Evolutionary conservation across 1,139 yeast genomes (phyloP), one percentile per base, ranked within the genome.

Genomic region (Geotrichum reessii): DNA sequence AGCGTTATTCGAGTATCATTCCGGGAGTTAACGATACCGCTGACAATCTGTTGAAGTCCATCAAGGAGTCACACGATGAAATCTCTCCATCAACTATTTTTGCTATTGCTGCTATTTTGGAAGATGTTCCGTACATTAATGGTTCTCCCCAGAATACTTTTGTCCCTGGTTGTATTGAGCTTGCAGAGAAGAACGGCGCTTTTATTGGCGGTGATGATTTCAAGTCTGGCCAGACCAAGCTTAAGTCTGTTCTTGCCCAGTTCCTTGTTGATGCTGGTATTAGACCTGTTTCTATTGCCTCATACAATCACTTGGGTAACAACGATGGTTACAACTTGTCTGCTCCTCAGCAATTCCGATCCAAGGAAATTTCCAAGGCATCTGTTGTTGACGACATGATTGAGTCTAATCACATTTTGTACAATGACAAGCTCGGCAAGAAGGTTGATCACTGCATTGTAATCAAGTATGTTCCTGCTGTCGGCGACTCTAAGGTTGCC

Each of bases 131-230:
- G 59, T 92, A 90, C 78, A 88, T 92, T 74, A 92, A 92, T 71
- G 98, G 98, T 53, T 90, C 97, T 47, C 98, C 98, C 61, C 98
- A 92, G 77, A 92, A 92, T 79, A 92, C 97, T 53, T 91, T 92
- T 77, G 96, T 90, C 62, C 97, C 97, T 49, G 98, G 98, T 66
- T 88, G 87, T 63, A 81, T 92, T 71, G 93, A 90, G 74, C 82
- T 92, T 68, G 96, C 97, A 57, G 96, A 91, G 76, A 73, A 80
- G 71, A 74, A 88, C 74, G 76, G 81, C 64, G 77, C 89, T 44
- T 89, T 87, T 73, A 90, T 92, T 70, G 98, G 96, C 62, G 98
- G 98, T 70, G 98, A 92, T 74, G 98, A 92, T 76, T 92, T 92
- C 82, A 92, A 92, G 80, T 84, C 93, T 69, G 98, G 98, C 62